Evolutionary conservation across 2,329 filamentous ascomycete genomes (phyloP), one percentile per base, ranked within the genome.

Genomic region (Penicillium sp.): DNA sequence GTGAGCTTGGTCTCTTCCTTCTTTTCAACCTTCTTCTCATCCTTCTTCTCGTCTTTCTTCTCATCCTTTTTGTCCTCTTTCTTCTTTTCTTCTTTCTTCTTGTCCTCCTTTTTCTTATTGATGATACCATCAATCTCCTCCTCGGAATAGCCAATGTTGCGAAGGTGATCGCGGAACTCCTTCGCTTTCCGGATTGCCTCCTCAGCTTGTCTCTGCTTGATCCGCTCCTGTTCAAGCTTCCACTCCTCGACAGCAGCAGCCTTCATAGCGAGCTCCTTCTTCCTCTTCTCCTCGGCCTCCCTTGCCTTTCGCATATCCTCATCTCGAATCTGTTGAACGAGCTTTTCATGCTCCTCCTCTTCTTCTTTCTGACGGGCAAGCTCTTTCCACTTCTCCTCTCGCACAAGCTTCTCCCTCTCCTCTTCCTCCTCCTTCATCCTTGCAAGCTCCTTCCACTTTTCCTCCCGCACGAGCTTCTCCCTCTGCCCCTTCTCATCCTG

Each of bases 91-190:
- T 68, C 53, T 41, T 68, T 55, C 31, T 70, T 37, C 27, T 75
- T 67, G 53, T 73, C 70, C 57, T 76, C 73, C 58, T 75, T 72
- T 49, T 72, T 72, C 61, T 75, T 75, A 49, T 74, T 71, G 50
- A 79, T 58, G 27, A 80, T 71, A 27, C 70, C 69, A 42, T 77
- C 75, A 29, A 81, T 75, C 47, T 78, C 72, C 25, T 77, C 73
- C 31, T 78, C 76, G 27, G 67, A 69, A 56, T 75, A 77, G 6
- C 72, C 71, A 54, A 79, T 75, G 42, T 69, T 59, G 54, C 70
- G 72, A 38, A 80, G 68, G 49, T 75, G 71, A 40, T 75, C 69
- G 33, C 69, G 67, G 61, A 71, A 70, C 48, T 74, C 71, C 49
- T 68, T 66, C 19, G 75, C 71, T 42, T 69, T 67, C 53, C 62